Evolutionary conservation across 1,139 yeast species (phyloP), one percentile per base, ranked within the genome.

Genomic region (Kazachstania sp.): DNA sequence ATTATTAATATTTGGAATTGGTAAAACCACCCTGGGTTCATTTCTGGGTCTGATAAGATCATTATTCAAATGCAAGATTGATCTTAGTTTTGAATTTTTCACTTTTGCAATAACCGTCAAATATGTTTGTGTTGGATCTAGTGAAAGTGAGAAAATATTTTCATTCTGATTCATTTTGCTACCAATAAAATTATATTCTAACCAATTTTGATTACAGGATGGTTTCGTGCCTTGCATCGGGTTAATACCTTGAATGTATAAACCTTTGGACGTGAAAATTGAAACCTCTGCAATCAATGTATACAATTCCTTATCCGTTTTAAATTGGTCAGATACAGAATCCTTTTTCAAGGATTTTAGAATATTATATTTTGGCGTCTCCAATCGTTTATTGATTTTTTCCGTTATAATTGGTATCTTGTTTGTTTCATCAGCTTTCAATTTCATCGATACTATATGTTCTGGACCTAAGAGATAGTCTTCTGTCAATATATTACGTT

Each of bases 211-310:
- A 29, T 51, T 51, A 29, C 55, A 50, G 8, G 64, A 51, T 16
- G 65, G 66, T 44, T 58, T 57, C 18, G 61, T 48, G 19, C 63
- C 64, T 32, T 57, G 53, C 35, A 55, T 45, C 20, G 66, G 66
- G 19, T 57, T 56, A 9, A 59, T 54, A 9, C 63, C 55, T 41
- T 61, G 63, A 32, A 55, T 58, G 45, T 61, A 63, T 19, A 56
- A 45, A 41, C 51, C 53, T 28, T 52, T 50, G 0, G 67, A 59
- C 2, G 66, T 55, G 41, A 50, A 57, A 3, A 63, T 52, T n/a
- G 56, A 51, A 12, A 63, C 46, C 37, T 53, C 52, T 3, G 53
- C 48, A 18, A 63, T 60, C 39, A 61, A 18, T 11, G 51, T 50
- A 43, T 49, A 63, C 5, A 60, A 58, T 30, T 49, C 54, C 39